Base-by-base conservation (phyloP, 495 filamentous ascomycete species). In the Xylaria flabelliformis region DNA sequence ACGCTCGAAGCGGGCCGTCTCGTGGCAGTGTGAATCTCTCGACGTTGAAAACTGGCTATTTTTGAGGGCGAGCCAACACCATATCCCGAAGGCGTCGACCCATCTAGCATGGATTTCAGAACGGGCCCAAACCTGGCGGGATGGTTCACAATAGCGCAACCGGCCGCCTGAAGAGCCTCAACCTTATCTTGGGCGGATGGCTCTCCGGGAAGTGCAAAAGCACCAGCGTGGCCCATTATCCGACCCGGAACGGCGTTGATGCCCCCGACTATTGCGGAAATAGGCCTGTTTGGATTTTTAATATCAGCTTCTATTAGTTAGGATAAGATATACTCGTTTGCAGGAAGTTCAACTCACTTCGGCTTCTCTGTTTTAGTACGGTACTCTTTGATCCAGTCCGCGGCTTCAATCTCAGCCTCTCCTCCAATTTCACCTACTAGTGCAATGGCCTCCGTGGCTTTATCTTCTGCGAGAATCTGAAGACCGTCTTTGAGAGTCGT, bases 181-280 rank as follows among this genome's bases (percentile, higher is more conserved):
- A 92, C 90, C 80, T 97, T 97, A 17, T 83, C 84, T 39, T 82
- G 80, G 0, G 91, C 88, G 69, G 85, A 85, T 9, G 90, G 89
- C 72, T 97, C 93, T 19, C 91, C 90, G 10, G 88, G 83, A 0
- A 89, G 85, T 41, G 87, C 84, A 83, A 93, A 93, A 42, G 94
- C 94, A 19, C 94, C 94, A 17, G 93, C 92, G 80, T 97, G 94
- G 24, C 94, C 94, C 94, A 97, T 96, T 44, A 94, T 86, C n/a
- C 87, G 86, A 1, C 91, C 91, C 19, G 84, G 81, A 8, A 86
- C 85, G 44, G 93, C 91, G 44, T 89, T 81, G 42, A 91, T 76
- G 1, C 94, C 94, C 36, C 89, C 93, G 55, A 97, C 83, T 10
- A 97, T 83, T 48, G 90, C 94, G 77, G 93, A 90, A 32, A 97